phyloP scores from a whole-genome alignment of 2,329 filamentous ascomycete genomes.

The Botryotinia globosa region DNA sequence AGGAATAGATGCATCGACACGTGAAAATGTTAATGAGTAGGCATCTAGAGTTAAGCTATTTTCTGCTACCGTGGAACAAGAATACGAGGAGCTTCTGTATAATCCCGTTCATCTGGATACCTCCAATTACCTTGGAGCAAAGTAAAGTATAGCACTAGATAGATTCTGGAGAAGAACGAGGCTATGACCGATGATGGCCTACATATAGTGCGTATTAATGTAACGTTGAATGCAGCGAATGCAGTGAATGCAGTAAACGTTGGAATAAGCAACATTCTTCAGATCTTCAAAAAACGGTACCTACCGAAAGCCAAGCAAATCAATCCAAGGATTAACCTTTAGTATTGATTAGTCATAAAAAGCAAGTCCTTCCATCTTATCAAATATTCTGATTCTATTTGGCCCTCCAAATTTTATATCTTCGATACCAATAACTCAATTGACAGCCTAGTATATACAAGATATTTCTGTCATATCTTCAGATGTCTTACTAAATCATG shows the following conservation, averaged over 20 bases:
- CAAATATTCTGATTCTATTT: background rate
- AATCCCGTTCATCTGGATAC: background rate
- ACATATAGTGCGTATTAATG: background rate
- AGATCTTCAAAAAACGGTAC: background rate
- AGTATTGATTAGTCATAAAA: background rate
- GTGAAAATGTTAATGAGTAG: background rate
- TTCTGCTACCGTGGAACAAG: background rate
- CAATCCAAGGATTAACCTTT: background rate
- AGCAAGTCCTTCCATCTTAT: conserved; percentile 2
- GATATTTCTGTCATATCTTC: background rate
- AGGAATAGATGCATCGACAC: background rate
- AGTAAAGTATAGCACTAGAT: background rate
- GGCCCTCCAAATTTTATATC: background rate
- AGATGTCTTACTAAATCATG: conserved; percentile 15
- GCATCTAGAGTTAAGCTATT: background rate
- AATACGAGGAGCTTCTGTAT: background rate
- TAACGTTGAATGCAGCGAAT: background rate
- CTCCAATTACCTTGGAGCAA: background rate
- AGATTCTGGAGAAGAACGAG: background rate
- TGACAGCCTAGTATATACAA: background rate
- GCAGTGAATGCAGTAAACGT: background rate
- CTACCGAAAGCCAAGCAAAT: conserved; percentile 5
- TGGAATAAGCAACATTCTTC: background rate
- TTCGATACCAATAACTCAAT: background rate
- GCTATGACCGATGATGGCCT: background rate